Conservation (phyloP, 73 alveolate genomes). For the Halteria grandinella region DNA sequence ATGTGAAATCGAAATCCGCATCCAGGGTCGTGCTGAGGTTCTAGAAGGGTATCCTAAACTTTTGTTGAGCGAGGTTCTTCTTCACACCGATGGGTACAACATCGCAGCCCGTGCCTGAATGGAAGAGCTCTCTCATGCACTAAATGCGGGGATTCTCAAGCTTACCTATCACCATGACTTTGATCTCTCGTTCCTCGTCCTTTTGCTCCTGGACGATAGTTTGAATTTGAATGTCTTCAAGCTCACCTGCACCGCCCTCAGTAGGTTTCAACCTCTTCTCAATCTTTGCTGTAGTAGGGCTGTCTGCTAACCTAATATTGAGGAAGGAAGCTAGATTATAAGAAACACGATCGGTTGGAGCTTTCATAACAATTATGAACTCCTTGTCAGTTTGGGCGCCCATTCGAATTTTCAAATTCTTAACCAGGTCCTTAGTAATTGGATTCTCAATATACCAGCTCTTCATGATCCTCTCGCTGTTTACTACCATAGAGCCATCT, state of each 20-base stretch:
- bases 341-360: constrained; percentile 8
- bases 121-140: constrained; percentile 33
- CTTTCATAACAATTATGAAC: constrained; percentile 65
- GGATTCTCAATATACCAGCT: constrained; percentile 75
- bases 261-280: constrained; percentile 12
- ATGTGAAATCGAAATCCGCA: constrained; percentile 60
- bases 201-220: not conserved
- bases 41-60: constrained; percentile 66
- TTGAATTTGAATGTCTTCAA: constrained; percentile 2
- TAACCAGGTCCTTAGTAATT: constrained; percentile 55
- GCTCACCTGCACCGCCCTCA: constrained; percentile 5
- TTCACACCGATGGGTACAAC: constrained; percentile 25
- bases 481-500: constrained; percentile 8
- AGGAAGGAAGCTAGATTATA: constrained; percentile 19
- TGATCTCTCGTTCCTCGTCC: not conserved
- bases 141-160: constrained; percentile 21
- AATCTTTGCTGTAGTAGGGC: constrained; percentile 9
- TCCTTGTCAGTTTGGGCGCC: constrained; percentile 62
- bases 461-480: constrained; percentile 10
- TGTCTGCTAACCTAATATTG: not conserved
- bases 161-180: constrained; percentile 40
- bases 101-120: not conserved
- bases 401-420: constrained; percentile 47
- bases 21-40: constrained; percentile 43
- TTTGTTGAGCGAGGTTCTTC: constrained; percentile 20